Base-by-base conservation (phyloP, 768 basidiomycete species). In the Wakefieldia striispora region DNA sequence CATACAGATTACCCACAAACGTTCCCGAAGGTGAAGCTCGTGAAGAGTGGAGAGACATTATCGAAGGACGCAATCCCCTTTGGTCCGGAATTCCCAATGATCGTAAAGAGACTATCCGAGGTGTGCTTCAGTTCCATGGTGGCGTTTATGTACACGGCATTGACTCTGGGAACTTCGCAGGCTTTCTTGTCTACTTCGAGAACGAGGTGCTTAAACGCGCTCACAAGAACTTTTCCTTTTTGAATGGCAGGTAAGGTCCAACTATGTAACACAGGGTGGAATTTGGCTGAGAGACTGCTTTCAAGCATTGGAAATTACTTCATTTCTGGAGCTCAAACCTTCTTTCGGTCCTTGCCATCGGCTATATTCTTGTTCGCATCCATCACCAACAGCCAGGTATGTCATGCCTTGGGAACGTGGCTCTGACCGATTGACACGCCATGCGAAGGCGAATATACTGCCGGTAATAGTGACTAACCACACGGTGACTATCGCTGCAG, bases 301-400 rank as follows among this genome's bases (percentile, higher is more conserved):
- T 43, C 16, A 53, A 90, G 88, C 56, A 82, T 94, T 21, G 93
- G 93, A 21, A 95, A 95, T 66, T 94, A 92, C 63, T 89, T 95
- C 63, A 74, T 97, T 21, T 88, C 92, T 7, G 92, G 90, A 13
- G 89, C 92, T 3, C 86, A 90, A 57, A 82, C 80, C 12, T 93
- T 97, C 71, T 92, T 97, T 62, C 85, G 92, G 6, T 95, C 92
- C 26, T 75, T 97, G 8, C 92, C 95, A 11, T 91, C 91, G 1
- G 92, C 95, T 12, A 90, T 97, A 54, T 97, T 95, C 68, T 74
- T 97, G 37, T 95, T 97, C 64, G 87, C 91, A 24, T 90, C 90
- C 2, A 92, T 97, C 55, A 92, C 92, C 0, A 86, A 82, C 60
- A 91, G 88, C 49, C 82, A 86, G 61, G 72, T 72, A 39, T 50